phyloP scores from a whole-genome alignment of 805 yeast species.

The Kluyveromyces wickerhamii region DNA sequence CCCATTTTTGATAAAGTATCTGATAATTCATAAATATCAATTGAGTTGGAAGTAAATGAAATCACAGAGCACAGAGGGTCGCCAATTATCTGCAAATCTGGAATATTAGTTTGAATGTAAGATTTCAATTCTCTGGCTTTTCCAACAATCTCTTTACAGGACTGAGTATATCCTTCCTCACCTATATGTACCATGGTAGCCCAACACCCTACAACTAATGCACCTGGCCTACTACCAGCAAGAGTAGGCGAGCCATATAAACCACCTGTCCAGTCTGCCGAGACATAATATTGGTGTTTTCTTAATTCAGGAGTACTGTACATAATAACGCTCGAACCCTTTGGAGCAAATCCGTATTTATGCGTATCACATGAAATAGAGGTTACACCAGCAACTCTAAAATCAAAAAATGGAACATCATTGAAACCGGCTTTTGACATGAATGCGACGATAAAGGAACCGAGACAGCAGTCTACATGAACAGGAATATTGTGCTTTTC shows the following conservation, averaged over 20 bases:
- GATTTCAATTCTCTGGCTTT: constrained; percentile 53
- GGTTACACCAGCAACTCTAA: constrained; percentile 85
- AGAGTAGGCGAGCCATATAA: constrained; percentile 92
- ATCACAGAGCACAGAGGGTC: constrained; percentile 81
- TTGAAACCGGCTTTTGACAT: constrained; percentile 53
- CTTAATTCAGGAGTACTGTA: constrained; percentile 65
- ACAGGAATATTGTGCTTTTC: constrained; percentile 60
- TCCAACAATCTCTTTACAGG: constrained; percentile 57
- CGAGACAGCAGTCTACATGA: constrained; percentile 94
- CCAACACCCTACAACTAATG: constrained; percentile 97
- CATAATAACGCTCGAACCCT: constrained; percentile 90
- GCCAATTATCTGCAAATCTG: constrained; percentile 65
- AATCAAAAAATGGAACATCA: constrained; percentile 56
- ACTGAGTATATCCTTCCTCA: constrained; percentile 65
- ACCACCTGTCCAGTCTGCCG: constrained; percentile 89
- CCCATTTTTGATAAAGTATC: constrained; percentile 50
- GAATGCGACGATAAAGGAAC: constrained; percentile 83
- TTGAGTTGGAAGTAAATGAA: constrained; percentile 54
- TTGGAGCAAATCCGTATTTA: constrained; percentile 97
- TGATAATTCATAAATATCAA: constrained; percentile 72
- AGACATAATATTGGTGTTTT: constrained; percentile 73
- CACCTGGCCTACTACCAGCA: constrained; percentile 97
- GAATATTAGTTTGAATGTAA: constrained; percentile 39
- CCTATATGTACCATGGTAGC: constrained; percentile 83
- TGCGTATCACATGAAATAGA: constrained; percentile 99